Evolutionary conservation across 345 rosid genomes (phyloP), one percentile per base, ranked within the genome.

Genomic region (Dipteronia dyeriana): DNA sequence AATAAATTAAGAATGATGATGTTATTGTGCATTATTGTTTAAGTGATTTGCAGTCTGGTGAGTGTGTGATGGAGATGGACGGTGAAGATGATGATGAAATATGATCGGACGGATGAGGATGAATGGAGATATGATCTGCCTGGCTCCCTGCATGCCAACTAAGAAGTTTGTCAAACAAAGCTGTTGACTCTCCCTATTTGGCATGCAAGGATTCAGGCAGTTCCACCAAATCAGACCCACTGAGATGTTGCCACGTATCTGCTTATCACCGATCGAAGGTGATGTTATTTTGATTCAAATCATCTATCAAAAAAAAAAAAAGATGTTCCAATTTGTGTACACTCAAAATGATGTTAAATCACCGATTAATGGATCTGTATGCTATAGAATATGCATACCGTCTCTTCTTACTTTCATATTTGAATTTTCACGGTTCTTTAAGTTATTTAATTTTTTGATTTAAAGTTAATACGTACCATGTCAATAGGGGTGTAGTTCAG

Each of bases 131-230:
- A 59, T 5, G 64, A 59, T 74, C 79, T 72, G 80, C 83, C 83
- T 76, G 80, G 83, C 83, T 81, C 83, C 83, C 83, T 81, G 78
- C 75, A 81, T 81, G 83, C 83, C 80, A 81, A 81, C 45, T 76
- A 72, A 72, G 80, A 67, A 76, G 59, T 13, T 66, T 51, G 78
- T 73, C 80, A 43, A 73, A 19, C 3, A 1, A 14, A 12, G 3
- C 9, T 4, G 41, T 76, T 43, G 83, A 39, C 77, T 29, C 74
- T 66, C 60, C 34, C 41, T 76, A 66, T 74, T 76, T 81, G 83
- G 83, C 83, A 73, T 76, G 75, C 67, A 70, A 10, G 77, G 80
- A 61, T 72, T 78, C 83, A 60, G 1, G 83, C 83, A 66, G 83
- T 62, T 45, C 75, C 70, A n/a, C 16, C 76, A 23, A 23, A 59